Percentiles rank a stretch among this genome's conserved stretches.
These are phyloP conservation scores for Dothideomycetes sp. DNA, from an alignment of 2,329 filamentous ascomycete genomes.

Conservation along the genomic window DNA sequence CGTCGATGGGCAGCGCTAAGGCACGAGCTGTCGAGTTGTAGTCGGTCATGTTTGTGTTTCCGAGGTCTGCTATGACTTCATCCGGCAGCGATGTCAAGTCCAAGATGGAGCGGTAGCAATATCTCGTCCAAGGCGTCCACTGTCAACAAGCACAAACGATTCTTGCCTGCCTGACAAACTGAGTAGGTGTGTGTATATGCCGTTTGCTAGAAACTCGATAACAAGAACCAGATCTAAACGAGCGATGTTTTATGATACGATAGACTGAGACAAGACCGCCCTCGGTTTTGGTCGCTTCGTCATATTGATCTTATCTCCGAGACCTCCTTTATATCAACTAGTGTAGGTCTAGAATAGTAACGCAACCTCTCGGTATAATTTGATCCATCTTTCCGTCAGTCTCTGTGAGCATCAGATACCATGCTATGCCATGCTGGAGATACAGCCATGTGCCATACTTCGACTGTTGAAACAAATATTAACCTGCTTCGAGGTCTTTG, in stretches of 20 bases:
- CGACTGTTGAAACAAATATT: slow-evolving; percentile 7
- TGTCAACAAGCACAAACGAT: too few species aligned
- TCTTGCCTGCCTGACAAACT: too few species aligned
- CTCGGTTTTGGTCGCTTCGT: background rate
- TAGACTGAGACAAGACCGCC: too few species aligned
- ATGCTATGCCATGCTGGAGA: too few species aligned
- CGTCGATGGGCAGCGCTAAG: slow-evolving; percentile 43
- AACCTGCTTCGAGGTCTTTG: background rate
- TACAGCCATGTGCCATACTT: too few species aligned
- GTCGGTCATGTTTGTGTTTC: slow-evolving; percentile 29
- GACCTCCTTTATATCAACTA: background rate
- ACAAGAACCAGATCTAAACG: too few species aligned
- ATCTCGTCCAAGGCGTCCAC: background rate
- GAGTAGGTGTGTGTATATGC: too few species aligned
- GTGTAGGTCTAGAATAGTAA: too few species aligned
- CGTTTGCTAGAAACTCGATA: too few species aligned
- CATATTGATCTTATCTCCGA: background rate
- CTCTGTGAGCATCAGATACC: background rate
- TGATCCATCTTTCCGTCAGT: background rate
- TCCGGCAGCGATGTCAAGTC: background rate
- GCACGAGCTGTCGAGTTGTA: slow-evolving; percentile 42
- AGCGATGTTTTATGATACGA: too few species aligned
- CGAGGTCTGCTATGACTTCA: slow-evolving; percentile 4
- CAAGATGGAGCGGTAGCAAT: too few species aligned
- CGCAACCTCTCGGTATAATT: too few species aligned